Base-by-base conservation (phyloP, 345 rosid genomes). In the Physaria fendleri region DNA sequence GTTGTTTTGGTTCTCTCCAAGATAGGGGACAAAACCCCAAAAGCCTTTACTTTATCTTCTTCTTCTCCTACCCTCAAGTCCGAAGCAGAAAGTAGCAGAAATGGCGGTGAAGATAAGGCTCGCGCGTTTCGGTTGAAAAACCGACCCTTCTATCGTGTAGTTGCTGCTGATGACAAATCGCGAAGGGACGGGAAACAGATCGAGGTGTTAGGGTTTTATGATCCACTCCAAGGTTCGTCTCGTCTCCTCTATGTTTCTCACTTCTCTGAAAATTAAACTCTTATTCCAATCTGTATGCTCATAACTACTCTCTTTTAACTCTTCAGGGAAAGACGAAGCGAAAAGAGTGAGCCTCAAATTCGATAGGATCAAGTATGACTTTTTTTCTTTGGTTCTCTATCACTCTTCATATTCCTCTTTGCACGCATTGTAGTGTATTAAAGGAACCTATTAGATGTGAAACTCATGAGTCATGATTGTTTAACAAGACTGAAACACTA, bases 161-260 rank as follows among this genome's bases (percentile, higher is more conserved):
- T 85, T 82, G 90, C 84, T 1, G 87, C 96, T 8, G 80, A 85
- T 77, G 84, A 90, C 72, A 81, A 88, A 71, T 84, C 95, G 0
- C 88, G 87, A 0, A 75, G 95, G 66, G 95, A 92, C 62, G 96
- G 93, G 41, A 88, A 82, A 68, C 96, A 86, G 57, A 84, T 92
- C 13, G 90, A 86, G 75, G 87, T 84, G 12, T 60, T 86, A 44
- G 90, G 95, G 37, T 88, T 81, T 74, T 83, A 74, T 59, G 83
- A 92, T 61, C 98, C 95, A 3, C 77, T 88, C 34, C 90, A 85
- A 72, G 96, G 96, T 72, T 17, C 49, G 39, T 49, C 11, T 32
- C 32, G 41, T 32, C 32, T 59, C 21, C 50, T 39, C 56, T 48
- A 5, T 2, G 17, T 47, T 33, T 52, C n/a, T 24, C 12, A 50